phyloP scores from a whole-genome alignment of 768 basidiomycete genomes.

The Russula lepida region DNA sequence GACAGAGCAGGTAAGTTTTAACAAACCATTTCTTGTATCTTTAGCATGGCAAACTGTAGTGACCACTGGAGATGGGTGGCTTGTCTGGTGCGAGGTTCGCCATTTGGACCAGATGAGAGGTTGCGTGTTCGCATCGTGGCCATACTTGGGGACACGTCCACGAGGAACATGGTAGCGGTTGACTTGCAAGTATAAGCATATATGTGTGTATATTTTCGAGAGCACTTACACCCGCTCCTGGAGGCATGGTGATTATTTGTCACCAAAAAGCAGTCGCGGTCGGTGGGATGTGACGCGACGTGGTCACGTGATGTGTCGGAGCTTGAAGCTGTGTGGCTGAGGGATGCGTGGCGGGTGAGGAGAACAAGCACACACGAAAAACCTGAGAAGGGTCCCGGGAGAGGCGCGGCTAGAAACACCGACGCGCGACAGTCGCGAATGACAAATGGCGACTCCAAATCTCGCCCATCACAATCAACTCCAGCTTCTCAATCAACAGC shows the following conservation, averaged over 20 bases:
- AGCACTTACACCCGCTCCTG: conserved; percentile 65
- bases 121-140: conserved; percentile 50
- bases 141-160: conserved; percentile 89
- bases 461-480: conserved; percentile 23
- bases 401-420: conserved; percentile 23
- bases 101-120: conserved; percentile 43
- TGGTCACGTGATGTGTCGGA: conserved; percentile 1
- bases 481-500: conserved; percentile 18
- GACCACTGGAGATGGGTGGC: conserved; percentile 76
- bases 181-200: conserved; percentile 38
- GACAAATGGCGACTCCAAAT: conserved; percentile 26
- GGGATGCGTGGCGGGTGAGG: not conserved
- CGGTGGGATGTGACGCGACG: not conserved
- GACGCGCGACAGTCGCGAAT: conserved; percentile 27
- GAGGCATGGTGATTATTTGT: conserved; percentile 46
- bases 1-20: not conserved
- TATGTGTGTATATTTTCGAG: conserved; percentile 18
- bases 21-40: conserved; percentile 84
- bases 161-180: conserved; percentile 80
- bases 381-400: conserved; percentile 17
- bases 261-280: not conserved
- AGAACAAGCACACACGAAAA: not conserved
- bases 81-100: conserved; percentile 42
- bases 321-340: conserved; percentile 12
- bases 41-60: conserved; percentile 81